These are phyloP conservation scores for Diutina pseudorugosa DNA, from an alignment of 1,139 yeast species.

Conservation along the genomic window DNA sequence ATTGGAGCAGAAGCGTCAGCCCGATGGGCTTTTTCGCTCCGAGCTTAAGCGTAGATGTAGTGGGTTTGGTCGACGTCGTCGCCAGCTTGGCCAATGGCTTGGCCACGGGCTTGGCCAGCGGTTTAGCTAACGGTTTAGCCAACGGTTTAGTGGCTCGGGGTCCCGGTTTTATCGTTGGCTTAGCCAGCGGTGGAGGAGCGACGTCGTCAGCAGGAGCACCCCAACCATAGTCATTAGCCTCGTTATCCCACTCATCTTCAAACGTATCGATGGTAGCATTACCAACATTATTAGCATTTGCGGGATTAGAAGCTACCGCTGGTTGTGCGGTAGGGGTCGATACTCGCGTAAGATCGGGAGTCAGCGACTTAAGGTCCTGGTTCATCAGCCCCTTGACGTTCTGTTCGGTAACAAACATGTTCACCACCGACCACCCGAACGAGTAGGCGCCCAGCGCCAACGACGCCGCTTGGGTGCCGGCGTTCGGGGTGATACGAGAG, in stretches of 20 bases:
- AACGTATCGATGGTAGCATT: too few relatives aligned
- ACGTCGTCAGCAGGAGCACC: background rate
- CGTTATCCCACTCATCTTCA: conserved; percentile 9
- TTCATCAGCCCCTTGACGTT: conserved; percentile 24
- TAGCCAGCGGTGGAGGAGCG: background rate
- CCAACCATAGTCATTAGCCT: conserved; percentile 4
- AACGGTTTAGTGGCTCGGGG: conserved; percentile 10
- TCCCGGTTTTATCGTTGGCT: background rate
- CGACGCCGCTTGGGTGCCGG: background rate
- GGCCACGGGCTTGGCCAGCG: background rate
- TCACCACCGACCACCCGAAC: conserved; percentile 29
- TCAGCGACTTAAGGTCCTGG: conserved; percentile 25
- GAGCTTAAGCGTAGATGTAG: conserved; percentile 8
- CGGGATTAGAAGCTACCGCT: background rate
- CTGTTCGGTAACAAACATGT: conserved; percentile 22
- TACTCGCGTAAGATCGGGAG: conserved; percentile 26
- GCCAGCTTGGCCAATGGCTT: background rate
- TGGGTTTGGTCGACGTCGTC: background rate
- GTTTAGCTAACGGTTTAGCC: conserved; percentile 8
- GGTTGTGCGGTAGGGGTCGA: conserved; percentile 14
- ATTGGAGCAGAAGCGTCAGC: conserved; percentile 6
- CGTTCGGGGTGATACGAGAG: conserved; percentile 4
- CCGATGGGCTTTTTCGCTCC: conserved; percentile 7
- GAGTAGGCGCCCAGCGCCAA: conserved; percentile 9
- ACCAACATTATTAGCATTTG: conserved; percentile 5